Evolutionary conservation across 164 flowering plant genomes (phyloP), one percentile per base, ranked within the genome.

Genomic region (Euptelea pleiosperma): DNA sequence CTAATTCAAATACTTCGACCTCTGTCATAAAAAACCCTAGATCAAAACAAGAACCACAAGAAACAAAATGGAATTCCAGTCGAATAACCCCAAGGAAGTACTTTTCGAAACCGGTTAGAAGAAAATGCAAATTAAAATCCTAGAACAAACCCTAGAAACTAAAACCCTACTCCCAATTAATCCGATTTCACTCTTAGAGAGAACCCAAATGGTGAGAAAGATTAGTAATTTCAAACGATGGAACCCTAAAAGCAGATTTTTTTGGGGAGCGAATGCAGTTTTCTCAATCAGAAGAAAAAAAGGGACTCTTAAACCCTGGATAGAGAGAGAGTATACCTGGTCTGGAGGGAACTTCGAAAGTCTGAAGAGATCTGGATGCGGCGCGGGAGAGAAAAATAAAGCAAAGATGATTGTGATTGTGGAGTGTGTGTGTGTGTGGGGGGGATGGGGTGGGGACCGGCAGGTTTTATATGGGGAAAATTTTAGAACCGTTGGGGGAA

Each of bases 321-420:
- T n/a, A 18, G 45, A n/a, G 22, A 42, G 5, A 14, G 18, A 42
- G 45, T 15, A 22, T 42, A 42, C 45, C 45, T 42, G 45, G 18
- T 42, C 28, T 52, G 55, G 37, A 52, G 36, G 55, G 40, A 52
- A 52, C 24, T 52, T 28, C 21, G 39, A 16, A 49, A 28, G 18
- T 26, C 19, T 31, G 29, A 37, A 19, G 21, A 33, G 16, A 30
- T 14, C 24, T 6, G 18, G 55, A 52, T 10, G 55, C 55, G 55
- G 36, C 55, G 55, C 55, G 39, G 55, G 39, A 52, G 29, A 24
- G 6, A 24, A 45, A 45, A 21, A 47, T 15, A 24, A 45, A 45
- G 49, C 21, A 26, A 31, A 33, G 19, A 33, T n/a, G n/a, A n/a
- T n/a, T n/a, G n/a, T n/a, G n/a, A n/a, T n/a, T n/a, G n/a, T n/a